These are phyloP conservation scores for Dothiorella sarmentorum DNA, from an alignment of 2,329 filamentous ascomycete genomes.

Conservation along the genomic window DNA sequence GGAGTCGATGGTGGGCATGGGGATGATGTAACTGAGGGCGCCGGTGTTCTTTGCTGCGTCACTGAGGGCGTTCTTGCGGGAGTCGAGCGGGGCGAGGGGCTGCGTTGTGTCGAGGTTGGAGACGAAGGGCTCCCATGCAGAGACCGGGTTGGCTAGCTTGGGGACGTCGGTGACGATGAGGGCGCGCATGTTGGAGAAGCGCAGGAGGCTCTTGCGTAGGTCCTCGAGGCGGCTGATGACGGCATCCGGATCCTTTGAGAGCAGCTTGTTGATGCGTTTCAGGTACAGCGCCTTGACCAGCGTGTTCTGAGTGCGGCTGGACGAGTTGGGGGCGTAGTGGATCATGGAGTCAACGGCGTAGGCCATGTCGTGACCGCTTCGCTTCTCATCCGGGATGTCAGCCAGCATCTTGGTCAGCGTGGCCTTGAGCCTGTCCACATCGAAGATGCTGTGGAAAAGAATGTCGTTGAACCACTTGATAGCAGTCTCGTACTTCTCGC, in stretches of 20 bases:
- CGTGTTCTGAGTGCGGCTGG: slow-evolving; percentile 72
- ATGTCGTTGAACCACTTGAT: slow-evolving; percentile 82
- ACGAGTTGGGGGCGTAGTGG: slow-evolving; percentile 73
- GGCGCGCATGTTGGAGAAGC: slow-evolving; percentile 79
- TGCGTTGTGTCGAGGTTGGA: slow-evolving; percentile 50
- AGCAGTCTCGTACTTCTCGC: slow-evolving; percentile 77
- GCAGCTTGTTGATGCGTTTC: slow-evolving; percentile 75
- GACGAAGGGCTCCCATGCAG: slow-evolving; percentile 69
- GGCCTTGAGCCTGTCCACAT: slow-evolving; percentile 59
- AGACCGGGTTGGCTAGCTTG: slow-evolving; percentile 71
- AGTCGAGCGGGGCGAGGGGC: slow-evolving; percentile 66
- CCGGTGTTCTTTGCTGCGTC: slow-evolving; percentile 72
- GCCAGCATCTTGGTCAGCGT: slow-evolving; percentile 78
- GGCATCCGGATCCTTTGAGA: slow-evolving; percentile 70
- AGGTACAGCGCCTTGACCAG: slow-evolving; percentile 86
- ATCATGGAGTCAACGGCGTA: slow-evolving; percentile 67
- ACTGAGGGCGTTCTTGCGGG: slow-evolving; percentile 68
- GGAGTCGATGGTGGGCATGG: slow-evolving; percentile 89
- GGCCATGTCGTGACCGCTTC: slow-evolving; percentile 70
- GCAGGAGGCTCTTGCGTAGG: slow-evolving; percentile 72
- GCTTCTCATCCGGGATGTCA: slow-evolving; percentile 88
- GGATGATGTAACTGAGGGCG: slow-evolving; percentile 71
- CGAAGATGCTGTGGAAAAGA: slow-evolving; percentile 86
- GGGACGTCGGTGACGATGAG: slow-evolving; percentile 78
- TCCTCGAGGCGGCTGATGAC: slow-evolving; percentile 76